phyloP scores from a whole-genome alignment of 352 stramenopile genomes.

The Thalassiosira livingstoniorum region DNA sequence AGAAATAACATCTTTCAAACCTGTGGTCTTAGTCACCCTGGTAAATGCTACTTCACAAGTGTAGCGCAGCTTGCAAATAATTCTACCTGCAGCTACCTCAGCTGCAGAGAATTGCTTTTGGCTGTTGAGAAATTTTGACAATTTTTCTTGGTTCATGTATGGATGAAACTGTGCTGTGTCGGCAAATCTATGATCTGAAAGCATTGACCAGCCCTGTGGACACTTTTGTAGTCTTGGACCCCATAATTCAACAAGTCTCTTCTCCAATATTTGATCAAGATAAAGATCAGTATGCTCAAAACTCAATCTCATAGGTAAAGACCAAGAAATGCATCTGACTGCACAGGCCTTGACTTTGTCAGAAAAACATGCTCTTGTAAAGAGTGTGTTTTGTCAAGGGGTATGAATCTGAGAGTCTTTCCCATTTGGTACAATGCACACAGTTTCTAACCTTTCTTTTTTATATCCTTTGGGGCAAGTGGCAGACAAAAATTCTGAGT shows the following conservation, averaged over 20 bases:
- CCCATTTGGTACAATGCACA: slow-evolving; percentile 40
- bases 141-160: slow-evolving; percentile 50
- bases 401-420: slow-evolving; percentile 51
- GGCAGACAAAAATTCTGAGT: slow-evolving; percentile 16
- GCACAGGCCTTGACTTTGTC: slow-evolving; percentile 47
- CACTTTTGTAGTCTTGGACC: slow-evolving; percentile 34
- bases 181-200: slow-evolving; percentile 41
- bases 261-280: slow-evolving; percentile 35
- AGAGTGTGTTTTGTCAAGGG: slow-evolving; percentile 40
- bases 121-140: slow-evolving; percentile 38
- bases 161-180: slow-evolving; percentile 41
- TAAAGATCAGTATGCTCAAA: slow-evolving; percentile 48
- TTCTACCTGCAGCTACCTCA: slow-evolving; percentile 17
- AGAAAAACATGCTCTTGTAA: slow-evolving; percentile 40
- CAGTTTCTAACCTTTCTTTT: slow-evolving; percentile 27
- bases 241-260: slow-evolving; percentile 41
- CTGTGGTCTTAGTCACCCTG: slow-evolving; percentile 31
- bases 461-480: slow-evolving; percentile 31
- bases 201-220: slow-evolving; percentile 33
- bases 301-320: slow-evolving; percentile 25
- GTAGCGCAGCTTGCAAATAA: slow-evolving; percentile 34
- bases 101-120: slow-evolving; percentile 29
- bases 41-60: slow-evolving; percentile 40
- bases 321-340: slow-evolving; percentile 36
- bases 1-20: slow-evolving; percentile 23